Evolutionary conservation across 345 rosid species (phyloP).

Genomic region (Arabis alpina): DNA sequence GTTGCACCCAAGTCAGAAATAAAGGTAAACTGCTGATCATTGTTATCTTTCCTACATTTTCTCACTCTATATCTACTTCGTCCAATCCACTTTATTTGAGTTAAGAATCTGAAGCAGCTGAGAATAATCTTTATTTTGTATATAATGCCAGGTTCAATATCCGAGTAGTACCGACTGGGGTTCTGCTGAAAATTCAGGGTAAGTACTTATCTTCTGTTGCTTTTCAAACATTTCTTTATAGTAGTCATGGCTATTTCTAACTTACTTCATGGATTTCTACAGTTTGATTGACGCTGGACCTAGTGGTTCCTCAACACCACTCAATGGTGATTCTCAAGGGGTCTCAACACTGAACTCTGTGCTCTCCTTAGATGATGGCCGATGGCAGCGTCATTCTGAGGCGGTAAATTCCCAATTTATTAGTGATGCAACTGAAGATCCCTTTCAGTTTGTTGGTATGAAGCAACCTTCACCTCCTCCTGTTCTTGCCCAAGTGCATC

Average conservation of each 20-base stretch:
- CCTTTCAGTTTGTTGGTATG: conserved; percentile 72
- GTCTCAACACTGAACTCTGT: conserved; percentile 69
- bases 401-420: conserved; percentile 50
- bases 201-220: conserved; percentile 17
- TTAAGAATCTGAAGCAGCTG: conserved; percentile 22
- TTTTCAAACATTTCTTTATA: background rate
- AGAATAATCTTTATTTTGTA: conserved; percentile 20
- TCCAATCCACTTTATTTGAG: conserved; percentile 6
- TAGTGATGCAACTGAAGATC: conserved; percentile 71
- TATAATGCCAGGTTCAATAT: conserved; percentile 69
- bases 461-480: conserved; percentile 96
- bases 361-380: conserved; percentile 92
- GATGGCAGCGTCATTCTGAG: conserved; percentile 67
- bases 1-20: conserved; percentile 71
- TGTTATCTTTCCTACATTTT: background rate
- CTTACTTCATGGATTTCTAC: conserved; percentile 32
- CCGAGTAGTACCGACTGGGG: conserved; percentile 67
- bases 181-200: conserved; percentile 59
- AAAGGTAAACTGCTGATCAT: conserved; percentile 55
- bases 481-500: conserved; percentile 84
- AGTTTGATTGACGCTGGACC: conserved; percentile 54
- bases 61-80: background rate
- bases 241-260: conserved; percentile 37
- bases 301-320: conserved; percentile 46
- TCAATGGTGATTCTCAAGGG: conserved; percentile 52